Percentiles rank a stretch among this genome's conserved stretches.
phyloP scores from a whole-genome alignment of 108 stramenopile species.

The Conticribra weissflogii region DNA sequence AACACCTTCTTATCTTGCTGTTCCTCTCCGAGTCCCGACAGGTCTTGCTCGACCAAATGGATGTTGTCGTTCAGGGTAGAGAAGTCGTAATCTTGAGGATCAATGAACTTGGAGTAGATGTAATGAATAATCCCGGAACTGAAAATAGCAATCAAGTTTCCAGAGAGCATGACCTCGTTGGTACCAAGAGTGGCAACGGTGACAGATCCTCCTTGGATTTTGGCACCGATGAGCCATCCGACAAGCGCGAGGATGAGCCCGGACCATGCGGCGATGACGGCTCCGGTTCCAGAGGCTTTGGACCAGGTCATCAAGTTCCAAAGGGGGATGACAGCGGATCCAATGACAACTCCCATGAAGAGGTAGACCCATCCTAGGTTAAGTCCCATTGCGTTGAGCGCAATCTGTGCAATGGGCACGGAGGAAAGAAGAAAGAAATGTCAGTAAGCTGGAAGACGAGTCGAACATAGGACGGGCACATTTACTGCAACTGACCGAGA shows the following conservation, averaged over 20 bases:
- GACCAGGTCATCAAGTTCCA: constrained; percentile 90
- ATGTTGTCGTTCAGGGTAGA: constrained; percentile 60
- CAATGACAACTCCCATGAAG: constrained; percentile 93
- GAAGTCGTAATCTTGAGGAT: constrained; percentile 90
- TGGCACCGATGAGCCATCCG: constrained; percentile 79
- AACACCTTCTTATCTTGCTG: constrained; percentile 64
- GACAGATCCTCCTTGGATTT: constrained; percentile 58
- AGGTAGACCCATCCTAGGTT: constrained; percentile 94
- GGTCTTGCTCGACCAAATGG: constrained; percentile 77
- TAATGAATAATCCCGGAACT: constrained; percentile 75
- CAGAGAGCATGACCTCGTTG: constrained; percentile 88
- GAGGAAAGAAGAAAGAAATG: constrained; percentile 2
- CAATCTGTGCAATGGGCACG: constrained; percentile 22
- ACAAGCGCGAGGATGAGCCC: constrained; percentile 77
- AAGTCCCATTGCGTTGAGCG: constrained; percentile 51
- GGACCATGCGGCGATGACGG: constrained; percentile 81
- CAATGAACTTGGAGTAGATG: constrained; percentile 68
- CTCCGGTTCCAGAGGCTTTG: constrained; percentile 86
- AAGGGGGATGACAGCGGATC: constrained; percentile 89
- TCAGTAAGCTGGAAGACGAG: neutral
- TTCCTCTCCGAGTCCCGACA: constrained; percentile 70
- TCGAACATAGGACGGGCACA: neutral
- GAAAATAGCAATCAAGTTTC: constrained; percentile 90
- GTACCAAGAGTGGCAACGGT: constrained; percentile 76
- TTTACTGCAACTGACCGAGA: constrained; percentile 40